Evolutionary conservation across 2,329 filamentous ascomycete genomes (phyloP), one percentile per base, ranked within the genome.

Genomic region (Aureobasidium leucospermi): DNA sequence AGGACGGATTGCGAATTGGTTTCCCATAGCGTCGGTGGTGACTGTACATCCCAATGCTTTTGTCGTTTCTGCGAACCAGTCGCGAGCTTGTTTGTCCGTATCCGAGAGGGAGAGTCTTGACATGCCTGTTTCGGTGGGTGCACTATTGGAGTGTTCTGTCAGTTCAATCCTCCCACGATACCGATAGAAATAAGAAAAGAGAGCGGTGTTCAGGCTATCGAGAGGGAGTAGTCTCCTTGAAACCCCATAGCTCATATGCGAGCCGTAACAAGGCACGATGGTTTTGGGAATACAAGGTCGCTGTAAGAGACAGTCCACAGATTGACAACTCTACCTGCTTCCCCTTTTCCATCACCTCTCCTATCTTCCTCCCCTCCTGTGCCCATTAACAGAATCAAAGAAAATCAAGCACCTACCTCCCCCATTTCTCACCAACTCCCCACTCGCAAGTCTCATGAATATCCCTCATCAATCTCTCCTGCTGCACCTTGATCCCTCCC

Each of bases 11-110:
- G 88, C 87, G 68, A 93, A 94, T 62, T 87, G 88, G 65, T 93
- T 94, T 19, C 89, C 89, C 83, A 93, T 91, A 29, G 82, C 77
- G 68, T 94, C 89, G 1, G 90, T 72, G 0, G 80, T 85, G 7
- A 88, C 78, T 3, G 79, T 77, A 70, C 89, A 93, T 9, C 85
- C 87, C 0, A 91, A 74, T 0, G 74, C 75, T 65, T 82, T 73
- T 1, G 83, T 84, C 0, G 83, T 85, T 16, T 84, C 70, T 0
- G 85, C 79, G 63, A 94, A 91, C 89, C 89, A 94, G 69, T 89
- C 83, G 41, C 89, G 82, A 11, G 81, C 88, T 66, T 81, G 73
- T 67, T 86, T 88, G 69, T 93, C 89, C 1, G 83, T 76, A 65
- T 91, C 84, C 2, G 85, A 85, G 19, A 93, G 78, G 3, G 88